Evolutionary conservation across 106 monocot species (phyloP).

Genomic region (Vanilla planifolia): DNA sequence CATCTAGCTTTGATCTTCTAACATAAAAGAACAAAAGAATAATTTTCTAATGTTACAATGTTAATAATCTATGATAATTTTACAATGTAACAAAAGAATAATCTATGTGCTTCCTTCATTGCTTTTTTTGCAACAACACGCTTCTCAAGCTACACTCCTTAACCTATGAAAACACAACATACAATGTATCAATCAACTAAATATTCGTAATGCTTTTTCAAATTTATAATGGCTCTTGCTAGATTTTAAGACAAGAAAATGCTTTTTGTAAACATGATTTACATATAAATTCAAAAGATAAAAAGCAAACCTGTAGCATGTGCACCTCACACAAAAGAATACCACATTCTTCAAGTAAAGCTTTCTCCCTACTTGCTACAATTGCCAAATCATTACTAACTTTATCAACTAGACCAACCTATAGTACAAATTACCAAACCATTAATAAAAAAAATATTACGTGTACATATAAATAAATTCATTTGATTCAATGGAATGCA

Average conservation of each 20-base stretch:
- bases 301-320: constrained; percentile 10
- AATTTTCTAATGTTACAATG: background rate
- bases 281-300: background rate
- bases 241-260: too few species aligned
- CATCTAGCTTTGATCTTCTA: too few species aligned
- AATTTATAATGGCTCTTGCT: too few species aligned
- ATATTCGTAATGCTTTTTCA: background rate
- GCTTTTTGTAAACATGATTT: background rate
- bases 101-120: background rate
- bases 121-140: constrained; percentile 35
- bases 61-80: too few species aligned
- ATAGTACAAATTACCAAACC: constrained; percentile 2
- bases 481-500: too few species aligned
- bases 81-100: background rate
- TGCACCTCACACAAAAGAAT: constrained; percentile 49
- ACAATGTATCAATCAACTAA: too few species aligned
- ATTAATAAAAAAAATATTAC: too few species aligned
- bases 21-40: background rate
- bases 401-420: constrained; percentile 49
- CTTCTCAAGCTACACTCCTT: constrained; percentile 50
- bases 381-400: constrained; percentile 41
- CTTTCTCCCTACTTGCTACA: constrained; percentile 37
- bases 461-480: too few species aligned
- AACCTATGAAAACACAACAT: constrained; percentile 9
- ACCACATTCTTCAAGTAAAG: constrained; percentile 58